Percentiles rank a stretch among this genome's conserved stretches.
Evolutionary conservation across 2,329 filamentous ascomycete species (phyloP).

Genomic region (Xylariaceae sp.): DNA sequence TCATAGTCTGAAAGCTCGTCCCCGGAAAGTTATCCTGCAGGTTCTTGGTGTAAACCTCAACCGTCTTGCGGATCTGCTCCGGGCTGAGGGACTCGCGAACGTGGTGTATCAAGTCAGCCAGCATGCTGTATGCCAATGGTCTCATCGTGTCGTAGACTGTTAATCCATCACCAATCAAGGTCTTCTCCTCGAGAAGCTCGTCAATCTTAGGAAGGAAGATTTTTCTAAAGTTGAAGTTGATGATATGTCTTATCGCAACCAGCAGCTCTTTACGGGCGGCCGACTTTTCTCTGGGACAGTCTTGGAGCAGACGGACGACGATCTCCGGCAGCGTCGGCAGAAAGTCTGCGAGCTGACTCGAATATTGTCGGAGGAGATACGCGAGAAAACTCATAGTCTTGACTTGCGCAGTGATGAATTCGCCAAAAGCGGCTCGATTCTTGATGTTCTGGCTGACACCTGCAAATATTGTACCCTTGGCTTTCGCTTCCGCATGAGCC

Average conservation of each 20-base stretch:
- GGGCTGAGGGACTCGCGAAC: conserved; percentile 82
- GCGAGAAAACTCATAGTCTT: conserved; percentile 99
- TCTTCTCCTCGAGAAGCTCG: conserved; percentile 87
- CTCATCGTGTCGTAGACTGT: conserved; percentile 97
- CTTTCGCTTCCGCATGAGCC: conserved; percentile 78
- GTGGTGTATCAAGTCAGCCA: conserved; percentile 96
- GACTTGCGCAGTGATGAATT: conserved; percentile 95
- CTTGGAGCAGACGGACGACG: conserved; percentile 82
- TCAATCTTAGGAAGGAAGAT: conserved; percentile 95
- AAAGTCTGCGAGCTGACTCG: conserved; percentile 81
- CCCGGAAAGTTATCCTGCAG: conserved; percentile 93
- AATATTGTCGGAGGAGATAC: conserved; percentile 82
- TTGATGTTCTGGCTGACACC: conserved; percentile 91
- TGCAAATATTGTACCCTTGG: conserved; percentile 75
- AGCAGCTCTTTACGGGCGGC: conserved; percentile 88
- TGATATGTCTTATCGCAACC: conserved; percentile 94
- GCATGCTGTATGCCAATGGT: conserved; percentile 94
- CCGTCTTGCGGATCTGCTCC: conserved; percentile 89
- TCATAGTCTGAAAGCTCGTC: conserved; percentile 99
- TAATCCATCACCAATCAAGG: conserved; percentile 87
- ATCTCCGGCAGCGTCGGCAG: conserved; percentile 78
- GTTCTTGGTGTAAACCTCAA: conserved; percentile 95
- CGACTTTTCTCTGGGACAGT: conserved; percentile 92
- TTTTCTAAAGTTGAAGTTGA: conserved; percentile 96
- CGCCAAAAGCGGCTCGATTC: conserved; percentile 88